phyloP scores from a whole-genome alignment of 2,329 filamentous ascomycete species.

The Penicillium sp. region DNA sequence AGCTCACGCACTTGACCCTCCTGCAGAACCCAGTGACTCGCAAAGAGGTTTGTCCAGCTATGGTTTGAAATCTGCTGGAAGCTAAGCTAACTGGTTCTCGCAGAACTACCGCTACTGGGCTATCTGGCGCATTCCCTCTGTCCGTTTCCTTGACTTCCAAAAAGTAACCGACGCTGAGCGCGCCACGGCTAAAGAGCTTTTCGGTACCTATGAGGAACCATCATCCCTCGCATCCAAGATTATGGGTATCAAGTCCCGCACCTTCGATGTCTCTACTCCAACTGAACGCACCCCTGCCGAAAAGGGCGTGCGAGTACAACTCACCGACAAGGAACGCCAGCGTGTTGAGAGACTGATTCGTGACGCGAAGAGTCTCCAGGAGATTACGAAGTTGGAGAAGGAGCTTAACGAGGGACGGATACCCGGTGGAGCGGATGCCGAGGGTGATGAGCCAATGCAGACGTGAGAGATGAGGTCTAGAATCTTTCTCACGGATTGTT shows the following conservation, averaged over 20 bases:
- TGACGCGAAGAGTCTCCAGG: conserved; percentile 82
- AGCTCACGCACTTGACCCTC: conserved; percentile 76
- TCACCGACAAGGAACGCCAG: conserved; percentile 86
- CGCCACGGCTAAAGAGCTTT: conserved; percentile 71
- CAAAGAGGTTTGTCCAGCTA: conserved; percentile 70
- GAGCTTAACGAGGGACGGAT: conserved; percentile 85
- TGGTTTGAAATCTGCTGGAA: neutral
- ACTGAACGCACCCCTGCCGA: conserved; percentile 45
- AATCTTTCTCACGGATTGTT: neutral
- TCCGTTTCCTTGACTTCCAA: conserved; percentile 88
- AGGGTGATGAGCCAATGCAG: conserved; percentile 38
- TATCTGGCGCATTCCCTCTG: conserved; percentile 77
- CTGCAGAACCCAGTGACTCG: conserved; percentile 85
- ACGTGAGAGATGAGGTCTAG: conserved; percentile 24
- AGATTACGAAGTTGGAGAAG: conserved; percentile 88
- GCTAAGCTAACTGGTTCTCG: conserved; percentile 4
- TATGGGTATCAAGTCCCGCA: conserved; percentile 76
- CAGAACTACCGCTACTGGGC: conserved; percentile 92
- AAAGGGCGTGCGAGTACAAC: conserved; percentile 73
- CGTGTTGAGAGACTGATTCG: conserved; percentile 81
- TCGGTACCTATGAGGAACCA: conserved; percentile 74
- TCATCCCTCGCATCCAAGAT: conserved; percentile 81
- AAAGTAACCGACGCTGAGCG: conserved; percentile 89
- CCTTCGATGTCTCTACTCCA: conserved; percentile 57
- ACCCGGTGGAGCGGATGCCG: conserved; percentile 59